Base-by-base conservation (phyloP, 1,284 basidiomycete genomes). In the Malassezia arunalokei region DNA sequence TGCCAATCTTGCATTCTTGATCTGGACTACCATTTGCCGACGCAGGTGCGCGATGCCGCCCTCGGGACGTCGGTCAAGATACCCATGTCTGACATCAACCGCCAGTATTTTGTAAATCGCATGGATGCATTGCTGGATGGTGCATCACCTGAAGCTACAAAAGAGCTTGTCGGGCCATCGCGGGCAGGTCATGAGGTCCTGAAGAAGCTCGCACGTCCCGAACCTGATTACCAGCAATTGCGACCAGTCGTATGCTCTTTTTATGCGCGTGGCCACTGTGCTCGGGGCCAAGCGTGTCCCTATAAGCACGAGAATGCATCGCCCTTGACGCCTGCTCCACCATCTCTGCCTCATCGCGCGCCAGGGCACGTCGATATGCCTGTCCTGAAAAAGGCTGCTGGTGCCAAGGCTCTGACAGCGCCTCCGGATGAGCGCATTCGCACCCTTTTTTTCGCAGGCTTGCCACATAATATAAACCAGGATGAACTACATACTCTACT, bases 1-100 rank as follows among this genome's bases (percentile, higher is more conserved):
- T 99, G 94, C 77, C 94, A 98, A 76, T 96, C 91, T 0, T 98
- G 94, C 74, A 78, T 99, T 28, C 78, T 99, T 32, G 94, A 99
- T 73, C 80, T 76, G 14, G 90, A 96, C 75, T 99, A 90, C 65
- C 88, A 88, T 14, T 77, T 99, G 41, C 94, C 94, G 1, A 91
- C 90, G 0, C 94, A 99, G 78, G 91, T 98, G 12, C 79, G 94
- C 54, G 94, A 99, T 74, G 92, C 91, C 0, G 94, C 94, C 6
- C 76, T 99, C 41, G 88, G 85, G 8, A 71, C 88, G 39, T 81
- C 87, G 74, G 85, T 82, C 66, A 83, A 87, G 62, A 91, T 90
- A 1, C 94, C 92, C 6, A 89, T 83, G 46, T 90, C 87, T 67
- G 90, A 96, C 67, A 87, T 96, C 76, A 98, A 98, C 73, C 53